These are phyloP conservation scores for Buxus sempervirens DNA, from an alignment of 164 flowering plant genomes.

Conservation along the genomic window DNA sequence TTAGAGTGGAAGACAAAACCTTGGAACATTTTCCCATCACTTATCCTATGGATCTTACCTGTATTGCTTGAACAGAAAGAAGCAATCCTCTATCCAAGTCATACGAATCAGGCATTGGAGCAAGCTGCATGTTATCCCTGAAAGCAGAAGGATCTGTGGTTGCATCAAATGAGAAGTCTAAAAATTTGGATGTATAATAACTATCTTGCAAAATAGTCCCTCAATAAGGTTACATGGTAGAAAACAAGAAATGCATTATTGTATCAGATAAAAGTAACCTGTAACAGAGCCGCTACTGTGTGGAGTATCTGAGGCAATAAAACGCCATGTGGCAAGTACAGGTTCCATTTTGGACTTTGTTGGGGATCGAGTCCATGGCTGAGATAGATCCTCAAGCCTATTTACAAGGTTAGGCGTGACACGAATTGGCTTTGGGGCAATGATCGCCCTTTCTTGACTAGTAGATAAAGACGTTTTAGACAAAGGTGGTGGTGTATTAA, in stretches of 20 bases:
- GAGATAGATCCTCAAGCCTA: conserved; percentile 77
- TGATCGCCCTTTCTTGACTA: conserved; percentile 50
- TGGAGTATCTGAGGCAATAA: conserved; percentile 51
- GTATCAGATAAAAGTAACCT: conserved; percentile 31
- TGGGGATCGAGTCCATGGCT: conserved; percentile 99
- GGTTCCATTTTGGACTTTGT: conserved; percentile 93
- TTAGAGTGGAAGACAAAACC: conserved; percentile 5
- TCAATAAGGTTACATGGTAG: background rate
- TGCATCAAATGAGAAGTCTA: conserved; percentile 70
- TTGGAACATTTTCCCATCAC: background rate
- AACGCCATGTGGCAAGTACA: conserved; percentile 79
- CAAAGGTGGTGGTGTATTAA: conserved; percentile 85
- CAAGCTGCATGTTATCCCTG: conserved; percentile 80
- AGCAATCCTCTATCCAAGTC: conserved; percentile 94
- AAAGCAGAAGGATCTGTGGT: conserved; percentile 85
- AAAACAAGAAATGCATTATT: conserved; percentile 6
- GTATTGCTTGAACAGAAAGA: conserved; percentile 96
- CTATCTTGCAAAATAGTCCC: background rate
- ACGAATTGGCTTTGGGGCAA: conserved; percentile 86
- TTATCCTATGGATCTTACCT: conserved; percentile 42
- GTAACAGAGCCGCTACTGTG: conserved; percentile 35
- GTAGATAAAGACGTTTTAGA: conserved; percentile 33
- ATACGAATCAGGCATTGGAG: conserved; percentile 94
- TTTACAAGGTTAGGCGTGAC: conserved; percentile 55
- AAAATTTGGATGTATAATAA: conserved; percentile 8